These are phyloP conservation scores for Penicillium sp. DNA, from an alignment of 2,329 filamentous ascomycete genomes.

Conservation along the genomic window DNA sequence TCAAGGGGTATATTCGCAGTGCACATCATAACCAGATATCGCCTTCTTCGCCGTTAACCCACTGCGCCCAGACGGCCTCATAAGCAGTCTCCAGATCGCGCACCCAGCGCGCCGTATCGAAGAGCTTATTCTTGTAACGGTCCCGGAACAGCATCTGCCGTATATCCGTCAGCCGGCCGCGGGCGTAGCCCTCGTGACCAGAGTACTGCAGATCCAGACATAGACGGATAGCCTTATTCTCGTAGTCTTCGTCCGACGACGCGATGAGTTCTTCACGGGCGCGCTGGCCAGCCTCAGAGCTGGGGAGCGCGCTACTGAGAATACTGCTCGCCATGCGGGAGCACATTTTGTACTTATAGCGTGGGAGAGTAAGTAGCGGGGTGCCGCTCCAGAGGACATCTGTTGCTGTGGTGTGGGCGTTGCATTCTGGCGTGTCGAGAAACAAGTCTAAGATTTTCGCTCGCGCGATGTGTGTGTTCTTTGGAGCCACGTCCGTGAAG, in stretches of 20 bases:
- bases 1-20: slow-evolving; percentile 32
- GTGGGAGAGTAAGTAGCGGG: slow-evolving; percentile 76
- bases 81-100: slow-evolving; percentile 80
- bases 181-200: slow-evolving; percentile 22
- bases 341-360: slow-evolving; percentile 98
- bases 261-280: slow-evolving; percentile 71
- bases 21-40: slow-evolving; percentile 69
- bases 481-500: slow-evolving; percentile 94
- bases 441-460: slow-evolving; percentile 90
- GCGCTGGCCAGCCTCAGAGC: slow-evolving; percentile 54
- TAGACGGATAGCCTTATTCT: slow-evolving; percentile 63
- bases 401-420: slow-evolving; percentile 92
- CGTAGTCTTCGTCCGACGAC: slow-evolving; percentile 70
- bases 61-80: slow-evolving; percentile 75
- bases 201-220: slow-evolving; percentile 57
- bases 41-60: slow-evolving; percentile 77
- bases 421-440: slow-evolving; percentile 94
- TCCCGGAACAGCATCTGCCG: slow-evolving; percentile 72
- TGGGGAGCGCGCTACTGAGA: slow-evolving; percentile 76
- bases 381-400: slow-evolving; percentile 96
- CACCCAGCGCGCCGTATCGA: slow-evolving; percentile 88
- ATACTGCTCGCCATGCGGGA: slow-evolving; percentile 96
- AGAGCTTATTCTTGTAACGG: slow-evolving; percentile 77
- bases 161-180: slow-evolving; percentile 67
- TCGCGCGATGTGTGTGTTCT: slow-evolving; percentile 83